Evolutionary conservation across 768 basidiomycete genomes (phyloP).

Genomic region (Amanita jacksonii): DNA sequence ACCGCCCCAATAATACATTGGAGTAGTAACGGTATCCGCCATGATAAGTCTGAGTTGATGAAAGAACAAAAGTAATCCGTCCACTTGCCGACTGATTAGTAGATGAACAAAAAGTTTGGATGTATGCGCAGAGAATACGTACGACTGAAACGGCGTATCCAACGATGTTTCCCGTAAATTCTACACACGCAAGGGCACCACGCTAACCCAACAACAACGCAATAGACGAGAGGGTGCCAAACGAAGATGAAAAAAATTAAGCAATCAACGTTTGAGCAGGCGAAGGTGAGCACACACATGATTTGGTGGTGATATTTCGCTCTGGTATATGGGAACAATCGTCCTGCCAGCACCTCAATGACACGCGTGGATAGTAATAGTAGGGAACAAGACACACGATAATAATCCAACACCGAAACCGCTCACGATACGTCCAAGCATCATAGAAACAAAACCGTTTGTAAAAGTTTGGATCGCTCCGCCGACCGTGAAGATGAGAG

Average conservation of each 20-base stretch:
- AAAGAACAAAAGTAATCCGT: constrained; percentile 86
- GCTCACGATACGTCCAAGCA: constrained; percentile 26
- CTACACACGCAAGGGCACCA: constrained; percentile 82
- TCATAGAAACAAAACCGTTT: constrained; percentile 12
- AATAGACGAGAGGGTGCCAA: not conserved
- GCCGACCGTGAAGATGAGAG: constrained; percentile 66
- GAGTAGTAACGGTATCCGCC: constrained; percentile 76
- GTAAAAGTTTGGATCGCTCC: constrained; percentile 71
- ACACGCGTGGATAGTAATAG: not conserved
- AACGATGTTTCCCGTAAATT: constrained; percentile 81
- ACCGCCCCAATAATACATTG: constrained; percentile 77
- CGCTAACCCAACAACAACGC: constrained; percentile 36
- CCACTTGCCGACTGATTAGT: constrained; percentile 43
- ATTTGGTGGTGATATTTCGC: constrained; percentile 82
- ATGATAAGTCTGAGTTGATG: constrained; percentile 68
- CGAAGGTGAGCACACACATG: too few relatives aligned
- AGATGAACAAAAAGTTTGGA: not conserved
- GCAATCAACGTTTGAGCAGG: too few relatives aligned
- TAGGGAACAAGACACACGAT: constrained; percentile 40
- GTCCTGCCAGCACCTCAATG: constrained; percentile 34
- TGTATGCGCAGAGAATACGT: constrained; percentile 23
- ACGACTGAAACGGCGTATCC: constrained; percentile 83
- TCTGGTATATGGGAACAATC: constrained; percentile 84
- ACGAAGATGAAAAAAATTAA: too few relatives aligned
- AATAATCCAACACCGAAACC: constrained; percentile 77